These are phyloP conservation scores for Botryotinia calthae DNA, from an alignment of 2,329 filamentous ascomycete species.

Conservation along the genomic window DNA sequence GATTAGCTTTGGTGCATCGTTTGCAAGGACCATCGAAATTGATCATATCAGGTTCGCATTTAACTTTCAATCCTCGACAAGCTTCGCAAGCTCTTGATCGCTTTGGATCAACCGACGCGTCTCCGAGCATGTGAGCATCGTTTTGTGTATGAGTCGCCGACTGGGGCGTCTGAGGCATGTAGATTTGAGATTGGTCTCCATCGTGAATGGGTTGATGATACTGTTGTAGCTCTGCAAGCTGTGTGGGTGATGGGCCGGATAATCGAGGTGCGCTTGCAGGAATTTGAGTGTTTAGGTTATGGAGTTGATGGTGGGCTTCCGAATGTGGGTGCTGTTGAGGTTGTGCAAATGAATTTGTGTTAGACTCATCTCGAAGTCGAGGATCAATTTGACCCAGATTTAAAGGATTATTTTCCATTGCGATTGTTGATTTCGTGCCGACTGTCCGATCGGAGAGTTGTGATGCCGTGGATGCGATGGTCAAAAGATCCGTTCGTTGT, in stretches of 20 bases:
- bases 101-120: constrained; percentile 35
- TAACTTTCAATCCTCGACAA: constrained; percentile 45
- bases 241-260: constrained; percentile 14
- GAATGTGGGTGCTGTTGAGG: constrained; percentile 17
- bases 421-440: constrained; percentile 9
- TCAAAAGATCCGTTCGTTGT: constrained; percentile 1
- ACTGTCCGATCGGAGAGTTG: constrained; percentile 16
- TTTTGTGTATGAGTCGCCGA: constrained; percentile 25
- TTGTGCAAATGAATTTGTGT: constrained; percentile 18
- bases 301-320: constrained; percentile 12
- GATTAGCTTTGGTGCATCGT: constrained; percentile 42
- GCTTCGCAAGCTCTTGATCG: constrained; percentile 43
- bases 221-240: constrained; percentile 20
- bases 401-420: constrained; percentile 18
- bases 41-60: constrained; percentile 42
- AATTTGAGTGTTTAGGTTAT: constrained; percentile 14
- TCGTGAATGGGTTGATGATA: constrained; percentile 21
- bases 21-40: constrained; percentile 40
- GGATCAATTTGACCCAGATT: constrained; percentile 23
- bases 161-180: constrained; percentile 33
- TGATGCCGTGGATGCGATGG: constrained; percentile 15
- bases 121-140: constrained; percentile 28
- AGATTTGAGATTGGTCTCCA: constrained; percentile 21
- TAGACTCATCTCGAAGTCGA: constrained; percentile 23
- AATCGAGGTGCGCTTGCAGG: constrained; percentile 15